Conservation (phyloP, 2,329 filamentous ascomycete species). For the Rachicladosporium sp. region DNA sequence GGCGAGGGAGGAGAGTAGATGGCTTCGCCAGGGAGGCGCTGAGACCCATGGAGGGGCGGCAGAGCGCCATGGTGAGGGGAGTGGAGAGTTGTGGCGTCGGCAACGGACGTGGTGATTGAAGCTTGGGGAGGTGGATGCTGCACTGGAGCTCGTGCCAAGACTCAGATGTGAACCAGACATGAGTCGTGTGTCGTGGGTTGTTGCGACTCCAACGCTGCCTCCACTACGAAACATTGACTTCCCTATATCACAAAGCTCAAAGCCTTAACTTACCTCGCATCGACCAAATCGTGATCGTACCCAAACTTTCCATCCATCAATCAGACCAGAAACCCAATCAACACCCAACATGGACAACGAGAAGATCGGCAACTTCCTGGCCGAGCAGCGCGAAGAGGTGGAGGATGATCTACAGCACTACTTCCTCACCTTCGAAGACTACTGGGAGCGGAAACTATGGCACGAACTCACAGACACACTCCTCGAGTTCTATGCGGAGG, state of each 20-base stretch:
- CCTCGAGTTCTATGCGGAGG: conserved; percentile 73
- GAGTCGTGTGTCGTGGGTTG: too few relatives aligned
- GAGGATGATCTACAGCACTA: conserved; percentile 78
- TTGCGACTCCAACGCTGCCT: not conserved
- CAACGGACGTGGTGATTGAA: not conserved
- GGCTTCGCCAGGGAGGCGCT: conserved; percentile 14
- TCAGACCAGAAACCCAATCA: too few relatives aligned
- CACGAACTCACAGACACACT: conserved; percentile 91
- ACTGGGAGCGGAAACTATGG: conserved; percentile 98
- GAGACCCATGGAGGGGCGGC: conserved; percentile 18
- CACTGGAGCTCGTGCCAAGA: too few relatives aligned
- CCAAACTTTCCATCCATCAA: too few relatives aligned
- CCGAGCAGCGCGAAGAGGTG: conserved; percentile 76
- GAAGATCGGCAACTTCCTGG: conserved; percentile 82
- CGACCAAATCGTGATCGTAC: too few relatives aligned
- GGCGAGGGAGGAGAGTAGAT: conserved; percentile 11
- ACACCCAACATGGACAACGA: conserved; percentile 59
- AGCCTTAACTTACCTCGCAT: not conserved
- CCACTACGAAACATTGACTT: not conserved
- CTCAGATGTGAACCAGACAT: too few relatives aligned
- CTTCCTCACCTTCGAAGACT: conserved; percentile 87
- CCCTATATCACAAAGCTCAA: not conserved
- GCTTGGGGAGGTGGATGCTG: too few relatives aligned
- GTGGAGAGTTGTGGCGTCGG: not conserved
- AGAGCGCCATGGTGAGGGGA: conserved; percentile 9